A percentile compares a stretch with the other conserved stretches of the same genome.
phyloP scores from a whole-genome alignment of 225 moss, liverwort and hornwort species.

The Climacium dendroides region DNA sequence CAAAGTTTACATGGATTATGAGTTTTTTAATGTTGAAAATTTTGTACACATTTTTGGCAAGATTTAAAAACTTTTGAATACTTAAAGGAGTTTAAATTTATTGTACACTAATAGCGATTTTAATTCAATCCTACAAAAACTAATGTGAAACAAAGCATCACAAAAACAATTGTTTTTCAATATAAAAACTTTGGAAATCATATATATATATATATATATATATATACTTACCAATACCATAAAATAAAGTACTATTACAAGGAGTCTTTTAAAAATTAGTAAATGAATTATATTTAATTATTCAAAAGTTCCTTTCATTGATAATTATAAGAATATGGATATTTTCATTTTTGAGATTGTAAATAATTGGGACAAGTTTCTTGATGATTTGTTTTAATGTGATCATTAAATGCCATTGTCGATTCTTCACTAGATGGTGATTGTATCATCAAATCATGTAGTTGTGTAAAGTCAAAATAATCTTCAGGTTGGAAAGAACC shows the following conservation, averaged over 20 bases:
- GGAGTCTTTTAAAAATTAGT: not conserved
- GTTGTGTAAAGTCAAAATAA: slow-evolving; percentile 37
- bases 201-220: too few species aligned
- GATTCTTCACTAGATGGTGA: not conserved
- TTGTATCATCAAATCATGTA: not conserved
- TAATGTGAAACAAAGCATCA: not conserved
- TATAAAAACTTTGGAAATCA: not conserved
- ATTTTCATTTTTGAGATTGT: not conserved
- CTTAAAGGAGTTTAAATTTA: not conserved
- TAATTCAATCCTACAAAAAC: not conserved
- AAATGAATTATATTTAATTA: not conserved
- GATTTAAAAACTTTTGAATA: not conserved
- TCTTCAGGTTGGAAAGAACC: slow-evolving; percentile 39
- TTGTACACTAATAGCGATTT: not conserved
- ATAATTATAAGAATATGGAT: not conserved
- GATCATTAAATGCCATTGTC: not conserved
- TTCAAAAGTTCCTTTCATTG: not conserved
- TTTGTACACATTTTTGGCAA: not conserved
- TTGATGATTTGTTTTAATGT: not conserved
- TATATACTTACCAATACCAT: not conserved
- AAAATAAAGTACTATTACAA: not conserved
- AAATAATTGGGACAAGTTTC: slow-evolving; percentile 19
- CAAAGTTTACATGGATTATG: not conserved
- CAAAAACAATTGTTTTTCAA: too few species aligned
- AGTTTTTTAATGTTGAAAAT: too few species aligned